phyloP scores from a whole-genome alignment of 106 monocot species.

The Narthecium ossifragum region DNA sequence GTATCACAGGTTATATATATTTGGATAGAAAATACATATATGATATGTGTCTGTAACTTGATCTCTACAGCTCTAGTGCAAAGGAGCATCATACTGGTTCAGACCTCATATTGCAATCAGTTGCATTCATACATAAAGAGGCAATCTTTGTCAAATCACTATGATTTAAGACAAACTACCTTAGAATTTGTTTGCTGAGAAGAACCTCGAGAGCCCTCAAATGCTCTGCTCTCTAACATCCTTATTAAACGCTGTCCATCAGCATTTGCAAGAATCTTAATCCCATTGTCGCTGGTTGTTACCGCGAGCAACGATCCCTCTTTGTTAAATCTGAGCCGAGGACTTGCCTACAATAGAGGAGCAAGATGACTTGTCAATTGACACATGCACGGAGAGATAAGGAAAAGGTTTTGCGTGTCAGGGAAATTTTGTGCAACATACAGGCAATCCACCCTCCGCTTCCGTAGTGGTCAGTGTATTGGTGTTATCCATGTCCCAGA shows the following conservation, averaged over 20 bases:
- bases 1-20: no score
- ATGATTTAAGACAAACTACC: no score
- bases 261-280: slow-evolving; percentile 87
- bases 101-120: background rate
- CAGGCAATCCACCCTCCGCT: slow-evolving; percentile 73
- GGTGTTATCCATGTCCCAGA: slow-evolving; percentile 81
- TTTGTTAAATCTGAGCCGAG: slow-evolving; percentile 87
- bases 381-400: no score
- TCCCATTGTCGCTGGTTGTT: slow-evolving; percentile 91
- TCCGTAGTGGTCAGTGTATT: slow-evolving; percentile 48
- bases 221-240: slow-evolving; percentile 81
- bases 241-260: slow-evolving; percentile 94
- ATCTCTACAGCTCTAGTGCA: no score
- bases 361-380: no score
- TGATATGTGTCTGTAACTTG: no score
- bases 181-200: slow-evolving; percentile 60
- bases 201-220: slow-evolving; percentile 75
- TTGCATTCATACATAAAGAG: background rate
- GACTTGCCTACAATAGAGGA: slow-evolving; percentile 67
- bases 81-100: no score
- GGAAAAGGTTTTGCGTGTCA: no score
- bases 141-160: no score
- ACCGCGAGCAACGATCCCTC: slow-evolving; percentile 95
- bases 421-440: no score
- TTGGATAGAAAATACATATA: no score